Evolutionary conservation across 441 rosid genomes (phyloP), one percentile per base, ranked within the genome.

Genomic region (Erodium chrysanthum): DNA sequence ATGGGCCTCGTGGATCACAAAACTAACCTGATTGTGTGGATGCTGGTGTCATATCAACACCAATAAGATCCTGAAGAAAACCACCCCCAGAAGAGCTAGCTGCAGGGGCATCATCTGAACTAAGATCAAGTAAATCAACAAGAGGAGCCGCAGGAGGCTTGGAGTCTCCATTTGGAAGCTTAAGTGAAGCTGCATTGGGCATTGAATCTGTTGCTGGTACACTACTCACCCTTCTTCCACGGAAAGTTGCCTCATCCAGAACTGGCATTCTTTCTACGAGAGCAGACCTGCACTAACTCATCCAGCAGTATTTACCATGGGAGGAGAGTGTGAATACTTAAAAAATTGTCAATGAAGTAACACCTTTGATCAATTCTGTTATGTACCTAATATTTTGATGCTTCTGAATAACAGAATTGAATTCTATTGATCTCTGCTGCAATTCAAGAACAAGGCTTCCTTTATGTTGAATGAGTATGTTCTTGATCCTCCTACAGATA

Each of bases 251-350:
- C 83, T 95, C 96, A 82, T 95, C 99, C 77, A 92, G 73, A 70
- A 95, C 93, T 4, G 99, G 98, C 98, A 92, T 95, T 78, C 98
- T 87, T 80, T 95, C 99, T 79, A 95, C 89, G 77, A 95, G 78
- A 0, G 92, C 80, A 76, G 98, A 83, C 80, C 99, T 95, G 80
- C 66, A 82, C 25, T 66, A 71, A 77, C 69, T 77, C 76, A 71
- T 69, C 64, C 68, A 83, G 77, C 69, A 76, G 72, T 68, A 72
- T 64, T 54, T 56, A 18, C 70, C 21, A 58, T 18, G 20, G 23
- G 66, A 67, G 63, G 14, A 23, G 14, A 56, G n/a, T n/a, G n/a
- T 6, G 9, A 27, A 27, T 27, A 4, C 31, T 27, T 27, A 27
- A 27, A 1, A 27, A 27, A 25, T 44, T 44, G 66, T 77, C 31